Evolutionary conservation across 495 filamentous ascomycete genomes (phyloP).

Genomic region (Xanthoparmelia taractica): DNA sequence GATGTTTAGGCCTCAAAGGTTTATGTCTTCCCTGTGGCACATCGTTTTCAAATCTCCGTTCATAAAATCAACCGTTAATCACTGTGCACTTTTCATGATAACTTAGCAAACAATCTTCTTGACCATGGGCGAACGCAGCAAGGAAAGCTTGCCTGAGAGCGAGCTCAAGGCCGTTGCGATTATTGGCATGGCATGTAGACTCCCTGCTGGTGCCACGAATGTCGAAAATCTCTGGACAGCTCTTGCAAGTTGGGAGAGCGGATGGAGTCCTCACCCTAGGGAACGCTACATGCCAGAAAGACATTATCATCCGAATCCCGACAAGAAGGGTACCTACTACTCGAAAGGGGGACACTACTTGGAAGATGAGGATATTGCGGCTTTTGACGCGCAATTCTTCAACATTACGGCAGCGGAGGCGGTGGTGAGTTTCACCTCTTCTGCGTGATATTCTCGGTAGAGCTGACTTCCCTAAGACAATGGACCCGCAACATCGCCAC

Average conservation of each 20-base stretch:
- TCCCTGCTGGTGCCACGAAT: neutral
- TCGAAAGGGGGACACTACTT: conserved; percentile 38
- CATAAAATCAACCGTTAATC: neutral
- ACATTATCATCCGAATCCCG: conserved; percentile 11
- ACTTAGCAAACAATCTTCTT: too few relatives aligned
- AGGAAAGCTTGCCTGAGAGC: neutral
- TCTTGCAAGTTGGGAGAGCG: conserved; percentile 1
- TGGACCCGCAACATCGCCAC: conserved; percentile 52
- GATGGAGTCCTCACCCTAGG: neutral
- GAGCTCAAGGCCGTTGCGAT: neutral
- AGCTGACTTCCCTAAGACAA: conserved; percentile 29
- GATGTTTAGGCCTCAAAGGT: too few relatives aligned
- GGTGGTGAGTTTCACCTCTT: conserved; percentile 22
- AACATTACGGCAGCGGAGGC: conserved; percentile 47
- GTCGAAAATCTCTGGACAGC: conserved; percentile 3
- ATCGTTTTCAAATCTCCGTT: too few relatives aligned
- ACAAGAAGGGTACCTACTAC: conserved; percentile 1
- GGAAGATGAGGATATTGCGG: conserved; percentile 33
- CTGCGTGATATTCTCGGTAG: neutral
- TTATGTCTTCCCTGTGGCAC: too few relatives aligned
- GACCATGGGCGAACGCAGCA: neutral
- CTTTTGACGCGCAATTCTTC: conserved; percentile 47
- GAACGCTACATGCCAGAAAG: conserved; percentile 3
- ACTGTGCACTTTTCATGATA: neutral
- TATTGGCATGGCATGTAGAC: neutral